Evolutionary conservation across 306 rosid species (phyloP), one percentile per base, ranked within the genome.

Genomic region (Cicer arietinum): DNA sequence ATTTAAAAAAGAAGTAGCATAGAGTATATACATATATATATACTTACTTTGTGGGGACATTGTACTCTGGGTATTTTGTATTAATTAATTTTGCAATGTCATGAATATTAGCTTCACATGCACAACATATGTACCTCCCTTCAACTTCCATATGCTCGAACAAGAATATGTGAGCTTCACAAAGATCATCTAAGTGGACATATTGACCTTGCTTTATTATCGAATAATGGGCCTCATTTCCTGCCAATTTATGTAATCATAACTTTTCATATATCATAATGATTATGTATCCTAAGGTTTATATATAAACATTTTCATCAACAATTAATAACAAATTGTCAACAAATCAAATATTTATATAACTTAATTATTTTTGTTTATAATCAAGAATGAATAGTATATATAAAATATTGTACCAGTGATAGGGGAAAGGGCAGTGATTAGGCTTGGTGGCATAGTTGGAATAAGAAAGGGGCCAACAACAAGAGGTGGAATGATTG

Each of bases 171-270:
- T 91, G 97, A 68, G 91, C 82, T 1, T 43, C 78, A 77, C 91
- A 86, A 14, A 91, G 94, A 58, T 91, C 97, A 76, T 89, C 94
- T 52, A 88, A 71, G 76, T 91, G 94, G 0, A 91, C 89, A 2
- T 71, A 89, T 22, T 89, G 92, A 0, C 88, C 87, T 82, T 86
- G 92, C 82, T 86, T 89, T 76, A 89, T 85, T 42, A 91, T 89
- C 7, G 85, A 80, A 46, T 89, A 91, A 77, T 89, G 92, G 0
- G 71, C 75, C 77, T 82, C 87, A 59, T 86, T 86, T 54, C 94
- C 92, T 91, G 83, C 42, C 10, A 59, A 30, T 30, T 30, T 30
- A 30, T 30, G 35, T 30, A 30, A 25, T 25, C 30, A 25, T 25
- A 25, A 25, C 3, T 25, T 25, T 25, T 25, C 3, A 25, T 3